These are phyloP conservation scores for Alectoria sarmentosa DNA, from an alignment of 495 filamentous ascomycete species.

Conservation along the genomic window DNA sequence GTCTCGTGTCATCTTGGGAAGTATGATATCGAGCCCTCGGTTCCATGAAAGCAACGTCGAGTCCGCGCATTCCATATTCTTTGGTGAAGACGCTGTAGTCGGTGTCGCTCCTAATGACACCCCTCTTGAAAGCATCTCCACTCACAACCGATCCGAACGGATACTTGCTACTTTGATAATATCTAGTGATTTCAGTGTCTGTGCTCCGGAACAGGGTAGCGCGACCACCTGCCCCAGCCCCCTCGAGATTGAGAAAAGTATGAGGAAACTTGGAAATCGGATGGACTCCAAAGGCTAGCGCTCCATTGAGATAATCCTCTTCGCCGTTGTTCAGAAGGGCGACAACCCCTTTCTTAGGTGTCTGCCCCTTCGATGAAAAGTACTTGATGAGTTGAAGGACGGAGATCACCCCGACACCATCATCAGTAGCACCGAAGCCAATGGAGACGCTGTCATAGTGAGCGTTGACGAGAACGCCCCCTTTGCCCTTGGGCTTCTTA, in stretches of 20 bases:
- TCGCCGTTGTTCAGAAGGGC: conserved; percentile 92
- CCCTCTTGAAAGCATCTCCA: conserved; percentile 73
- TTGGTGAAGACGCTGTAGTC: conserved; percentile 83
- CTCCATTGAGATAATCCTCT: conserved; percentile 88
- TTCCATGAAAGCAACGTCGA: conserved; percentile 87
- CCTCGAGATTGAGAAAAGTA: conserved; percentile 90
- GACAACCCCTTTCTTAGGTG: conserved; percentile 72
- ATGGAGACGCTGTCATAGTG: conserved; percentile 95
- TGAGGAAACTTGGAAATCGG: conserved; percentile 70
- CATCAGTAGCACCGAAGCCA: conserved; percentile 87
- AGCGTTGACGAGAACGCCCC: conserved; percentile 85
- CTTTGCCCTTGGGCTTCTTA: conserved; percentile 48
- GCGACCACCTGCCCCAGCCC: conserved; percentile 86
- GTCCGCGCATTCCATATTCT: conserved; percentile 73
- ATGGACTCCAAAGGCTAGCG: conserved; percentile 75
- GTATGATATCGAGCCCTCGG: conserved; percentile 89
- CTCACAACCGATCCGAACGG: conserved; percentile 80
- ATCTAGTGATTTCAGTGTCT: conserved; percentile 76
- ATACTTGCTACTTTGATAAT: conserved; percentile 60
- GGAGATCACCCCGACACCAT: conserved; percentile 82
- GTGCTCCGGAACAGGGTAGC: conserved; percentile 81
- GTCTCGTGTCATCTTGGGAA: conserved; percentile 73
- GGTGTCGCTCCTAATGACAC: conserved; percentile 74
- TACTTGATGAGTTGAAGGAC: conserved; percentile 82
- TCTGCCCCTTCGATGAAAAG: conserved; percentile 71